phyloP scores from a whole-genome alignment of 768 basidiomycete species.

The Peribolospora kevripleyi region DNA sequence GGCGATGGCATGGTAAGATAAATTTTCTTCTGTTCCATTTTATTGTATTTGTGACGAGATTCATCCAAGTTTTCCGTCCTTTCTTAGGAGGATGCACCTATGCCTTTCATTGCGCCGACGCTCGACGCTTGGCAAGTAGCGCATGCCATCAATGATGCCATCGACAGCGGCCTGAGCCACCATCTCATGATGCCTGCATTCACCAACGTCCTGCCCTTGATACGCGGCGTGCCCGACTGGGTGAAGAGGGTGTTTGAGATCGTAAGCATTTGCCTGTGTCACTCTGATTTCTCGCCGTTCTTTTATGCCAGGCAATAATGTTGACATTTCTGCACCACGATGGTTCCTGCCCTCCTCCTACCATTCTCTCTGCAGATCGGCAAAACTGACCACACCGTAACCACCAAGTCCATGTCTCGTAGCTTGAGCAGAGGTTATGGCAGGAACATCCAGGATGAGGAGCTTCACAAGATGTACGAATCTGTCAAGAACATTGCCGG shows the following conservation, averaged over 20 bases:
- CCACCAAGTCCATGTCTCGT: not conserved
- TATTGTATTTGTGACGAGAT: no score
- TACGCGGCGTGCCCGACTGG: conserved; percentile 5
- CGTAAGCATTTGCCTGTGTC: not conserved
- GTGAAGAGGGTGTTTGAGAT: conserved; percentile 2
- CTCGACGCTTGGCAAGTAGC: conserved; percentile 4
- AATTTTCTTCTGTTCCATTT: no score
- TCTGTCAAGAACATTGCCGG: no score
- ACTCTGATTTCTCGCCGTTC: not conserved
- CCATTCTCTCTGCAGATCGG: conserved; percentile 1
- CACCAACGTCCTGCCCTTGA: conserved; percentile 1
- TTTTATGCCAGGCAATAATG: not conserved
- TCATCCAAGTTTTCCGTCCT: not conserved
- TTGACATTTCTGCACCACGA: not conserved
- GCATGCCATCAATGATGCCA: conserved; percentile 2
- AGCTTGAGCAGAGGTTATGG: no score
- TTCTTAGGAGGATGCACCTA: not conserved
- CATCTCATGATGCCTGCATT: conserved; percentile 7
- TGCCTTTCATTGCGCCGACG: conserved; percentile 2
- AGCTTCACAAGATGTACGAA: no score
- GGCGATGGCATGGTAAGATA: conserved; percentile 7
- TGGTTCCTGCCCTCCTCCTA: no score
- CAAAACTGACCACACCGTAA: conserved; percentile 6
- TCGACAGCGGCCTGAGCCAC: conserved; percentile 5
- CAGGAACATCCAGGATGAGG: no score